phyloP scores from a whole-genome alignment of 495 filamentous ascomycete species.

The Podospora appendiculata region DNA sequence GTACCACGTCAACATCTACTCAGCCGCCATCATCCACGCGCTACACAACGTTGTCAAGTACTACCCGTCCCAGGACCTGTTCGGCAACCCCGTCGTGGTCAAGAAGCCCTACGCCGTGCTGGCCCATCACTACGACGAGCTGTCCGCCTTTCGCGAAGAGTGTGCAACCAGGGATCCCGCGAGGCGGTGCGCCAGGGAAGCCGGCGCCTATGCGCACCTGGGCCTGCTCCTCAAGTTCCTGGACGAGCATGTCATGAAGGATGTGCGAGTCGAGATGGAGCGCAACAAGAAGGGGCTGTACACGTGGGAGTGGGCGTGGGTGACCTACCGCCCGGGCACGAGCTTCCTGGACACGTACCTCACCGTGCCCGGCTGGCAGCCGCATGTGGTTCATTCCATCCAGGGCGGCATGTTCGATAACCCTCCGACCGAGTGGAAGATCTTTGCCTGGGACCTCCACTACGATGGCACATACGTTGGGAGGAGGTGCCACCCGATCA shows the following conservation, averaged over 20 bases:
- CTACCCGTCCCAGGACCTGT: constrained; percentile 4
- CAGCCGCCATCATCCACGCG: constrained; percentile 3
- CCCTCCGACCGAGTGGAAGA: background rate
- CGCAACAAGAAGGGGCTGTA: background rate
- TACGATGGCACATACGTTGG: background rate
- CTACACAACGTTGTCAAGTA: constrained; percentile 7
- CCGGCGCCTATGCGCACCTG: background rate
- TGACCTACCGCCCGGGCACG: background rate
- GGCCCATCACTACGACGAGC: constrained; percentile 9
- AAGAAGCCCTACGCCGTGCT: constrained; percentile 8
- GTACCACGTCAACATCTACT: constrained; percentile 2
- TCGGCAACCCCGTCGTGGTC: constrained; percentile 4
- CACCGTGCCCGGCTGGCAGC: background rate
- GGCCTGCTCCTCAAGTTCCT: background rate
- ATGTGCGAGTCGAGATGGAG: background rate
- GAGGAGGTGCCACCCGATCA: background rate
- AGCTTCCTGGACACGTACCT: background rate
- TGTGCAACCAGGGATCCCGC: background rate
- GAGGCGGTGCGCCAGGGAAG: background rate
- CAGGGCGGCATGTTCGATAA: constrained; percentile 1
- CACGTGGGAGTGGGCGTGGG: constrained; percentile 1
- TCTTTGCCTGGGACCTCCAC: background rate
- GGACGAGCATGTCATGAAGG: background rate
- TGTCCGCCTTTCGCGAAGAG: background rate
- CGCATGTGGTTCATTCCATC: background rate